These are phyloP conservation scores for Trypanosoma melophagium DNA, from an alignment of 208 protist species.

Conservation along the genomic window DNA sequence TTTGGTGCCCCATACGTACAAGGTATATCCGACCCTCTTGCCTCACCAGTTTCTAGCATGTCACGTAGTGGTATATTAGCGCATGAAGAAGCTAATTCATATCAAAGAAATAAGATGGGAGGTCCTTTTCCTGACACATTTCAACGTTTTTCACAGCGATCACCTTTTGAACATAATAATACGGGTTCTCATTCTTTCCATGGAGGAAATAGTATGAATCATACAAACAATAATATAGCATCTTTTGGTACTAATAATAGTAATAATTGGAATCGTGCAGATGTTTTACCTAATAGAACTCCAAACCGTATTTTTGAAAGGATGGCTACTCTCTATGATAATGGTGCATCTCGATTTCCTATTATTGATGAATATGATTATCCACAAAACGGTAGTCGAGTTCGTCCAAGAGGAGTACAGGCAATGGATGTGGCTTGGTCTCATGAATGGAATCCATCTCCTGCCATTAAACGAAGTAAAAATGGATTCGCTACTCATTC, in stretches of 20 bases:
- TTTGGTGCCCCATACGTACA: not conserved
- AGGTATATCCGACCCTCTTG: conserved; percentile 9
- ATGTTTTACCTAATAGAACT: not conserved
- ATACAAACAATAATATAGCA: not conserved
- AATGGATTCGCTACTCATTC: not conserved
- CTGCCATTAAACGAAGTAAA: not conserved
- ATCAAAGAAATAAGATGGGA: not conserved
- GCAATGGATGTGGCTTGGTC: conserved; percentile 55
- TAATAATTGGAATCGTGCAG: not conserved
- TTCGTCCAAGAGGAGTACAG: conserved; percentile 47
- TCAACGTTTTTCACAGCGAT: conserved; percentile 6
- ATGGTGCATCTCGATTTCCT: conserved; percentile 14
- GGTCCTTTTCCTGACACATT: not conserved
- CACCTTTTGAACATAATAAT: not conserved
- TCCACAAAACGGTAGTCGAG: conserved; percentile 31
- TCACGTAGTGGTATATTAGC: conserved; percentile 18
- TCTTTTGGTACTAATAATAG: not conserved
- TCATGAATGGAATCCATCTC: conserved; percentile 1
- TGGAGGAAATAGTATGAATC: not conserved
- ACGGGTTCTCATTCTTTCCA: not conserved
- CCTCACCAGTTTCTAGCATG: conserved; percentile 20
- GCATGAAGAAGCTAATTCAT: conserved; percentile 9
- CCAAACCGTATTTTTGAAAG: conserved; percentile 13
- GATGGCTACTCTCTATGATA: conserved; percentile 20
- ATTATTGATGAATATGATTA: conserved; percentile 64